phyloP scores from a whole-genome alignment of 2,329 filamentous ascomycete species.

The Botrytis porri region DNA sequence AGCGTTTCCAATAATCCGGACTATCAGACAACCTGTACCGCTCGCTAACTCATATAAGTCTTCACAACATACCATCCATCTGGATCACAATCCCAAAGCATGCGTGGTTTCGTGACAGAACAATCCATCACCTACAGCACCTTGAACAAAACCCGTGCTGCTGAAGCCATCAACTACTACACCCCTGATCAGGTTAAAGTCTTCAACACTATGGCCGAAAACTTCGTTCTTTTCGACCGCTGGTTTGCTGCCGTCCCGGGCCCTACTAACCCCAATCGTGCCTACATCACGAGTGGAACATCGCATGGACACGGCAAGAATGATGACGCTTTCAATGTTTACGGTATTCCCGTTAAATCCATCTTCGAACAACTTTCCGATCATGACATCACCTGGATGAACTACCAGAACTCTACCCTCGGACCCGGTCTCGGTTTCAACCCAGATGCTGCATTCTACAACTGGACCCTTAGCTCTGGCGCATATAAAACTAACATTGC shows the following conservation, averaged over 20 bases:
- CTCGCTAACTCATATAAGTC: constrained; percentile 29
- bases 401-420: constrained; percentile 45
- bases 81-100: constrained; percentile 31
- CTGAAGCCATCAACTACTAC: constrained; percentile 46
- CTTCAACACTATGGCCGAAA: constrained; percentile 42
- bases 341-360: constrained; percentile 40
- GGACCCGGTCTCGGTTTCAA: constrained; percentile 39
- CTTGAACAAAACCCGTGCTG: constrained; percentile 40
- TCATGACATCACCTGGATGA: constrained; percentile 44
- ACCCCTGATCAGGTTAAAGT: constrained; percentile 43
- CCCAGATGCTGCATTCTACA: constrained; percentile 45
- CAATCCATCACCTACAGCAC: constrained; percentile 41
- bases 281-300: constrained; percentile 41
- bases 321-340: constrained; percentile 38
- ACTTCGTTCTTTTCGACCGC: constrained; percentile 45
- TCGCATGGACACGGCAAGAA: constrained; percentile 42
- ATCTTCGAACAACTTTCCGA: constrained; percentile 44
- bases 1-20: neutral
- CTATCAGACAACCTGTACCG: neutral
- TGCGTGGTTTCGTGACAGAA: constrained; percentile 45
- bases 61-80: constrained; percentile 42
- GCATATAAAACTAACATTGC: constrained; percentile 39
- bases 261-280: constrained; percentile 40
- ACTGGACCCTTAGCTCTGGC: constrained; percentile 42
- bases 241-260: constrained; percentile 44